Evolutionary conservation across 192 early-diverging fungal genomes (phyloP), one percentile per base, ranked within the genome.

Genomic region (Coemansia sp.): DNA sequence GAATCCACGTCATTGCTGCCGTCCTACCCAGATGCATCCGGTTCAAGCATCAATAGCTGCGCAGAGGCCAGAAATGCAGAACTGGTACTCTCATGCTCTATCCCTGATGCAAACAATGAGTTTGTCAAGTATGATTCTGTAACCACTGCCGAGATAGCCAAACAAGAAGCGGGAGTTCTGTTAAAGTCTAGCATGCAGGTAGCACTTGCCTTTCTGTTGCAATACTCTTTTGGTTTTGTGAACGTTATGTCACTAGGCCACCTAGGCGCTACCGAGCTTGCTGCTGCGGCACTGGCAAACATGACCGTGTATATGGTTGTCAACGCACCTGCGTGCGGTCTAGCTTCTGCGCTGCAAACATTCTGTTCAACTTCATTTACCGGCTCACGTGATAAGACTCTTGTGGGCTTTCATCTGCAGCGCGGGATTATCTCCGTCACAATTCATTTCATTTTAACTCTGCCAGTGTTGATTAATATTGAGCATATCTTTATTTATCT

Each of bases 321-420:
- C 15, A 90, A 85, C 73, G 86, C 87, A 41, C 81, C 91, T 39
- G 86, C 85, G 7, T 83, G 90, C 40, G 92, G 92, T 8, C 82
- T 88, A 19, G 84, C 87, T 5, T 86, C 90, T 4, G 91, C 92
- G 0, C 77, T 94, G 16, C 92, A 94, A 62, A 94, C 92, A 0
- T 73, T 91, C n/a, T 90, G 88, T 63, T 88, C 88, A 6, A 89
- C 90, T 41, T 85, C 90, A 6, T 93, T 84, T 57, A 91, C 92
- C 0, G 87, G 26, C 26, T 26, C 26, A 26, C 26, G 26, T 3
- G 26, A 26, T 26, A 26, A 26, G 26, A 26, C 26, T 26, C 26
- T 26, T 26, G 26, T 26, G 26, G 26, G 26, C 26, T 26, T 26
- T 26, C 26, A 26, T 26, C 26, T 26, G 26, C 26, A 26, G 26